Percentiles rank a stretch among this genome's conserved stretches.
Evolutionary conservation across 2,329 filamentous ascomycete genomes (phyloP).

Genomic region (Xylaria polymorpha): DNA sequence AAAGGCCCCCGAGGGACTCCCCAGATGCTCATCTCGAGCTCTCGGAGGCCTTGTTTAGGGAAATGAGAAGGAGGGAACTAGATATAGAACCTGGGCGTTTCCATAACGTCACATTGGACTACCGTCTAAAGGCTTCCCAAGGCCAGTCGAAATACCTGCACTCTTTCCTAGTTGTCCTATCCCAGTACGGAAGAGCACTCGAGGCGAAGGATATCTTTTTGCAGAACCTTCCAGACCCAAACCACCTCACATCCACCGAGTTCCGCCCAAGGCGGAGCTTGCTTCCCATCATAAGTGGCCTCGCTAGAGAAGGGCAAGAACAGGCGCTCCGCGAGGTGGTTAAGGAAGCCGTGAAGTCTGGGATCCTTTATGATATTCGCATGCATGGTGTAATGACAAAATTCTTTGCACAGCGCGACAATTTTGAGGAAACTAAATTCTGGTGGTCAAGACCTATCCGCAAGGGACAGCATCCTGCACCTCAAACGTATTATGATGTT

Average conservation of each 20-base stretch:
- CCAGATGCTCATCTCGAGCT: constrained; percentile 61
- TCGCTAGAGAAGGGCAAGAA: constrained; percentile 70
- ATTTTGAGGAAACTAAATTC: constrained; percentile 69
- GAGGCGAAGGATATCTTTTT: constrained; percentile 48
- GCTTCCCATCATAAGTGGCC: constrained; percentile 67
- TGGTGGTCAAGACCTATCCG: constrained; percentile 73
- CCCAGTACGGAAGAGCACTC: constrained; percentile 48
- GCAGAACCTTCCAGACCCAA: constrained; percentile 21
- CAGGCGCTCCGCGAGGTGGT: constrained; percentile 67
- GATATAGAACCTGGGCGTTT: constrained; percentile 25
- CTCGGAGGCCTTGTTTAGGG: constrained; percentile 57
- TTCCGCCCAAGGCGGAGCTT: constrained; percentile 56
- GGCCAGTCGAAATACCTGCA: constrained; percentile 43
- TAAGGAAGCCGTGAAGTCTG: constrained; percentile 61
- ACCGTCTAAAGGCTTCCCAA: constrained; percentile 10
- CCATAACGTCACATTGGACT: constrained; percentile 30
- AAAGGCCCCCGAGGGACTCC: constrained; percentile 57
- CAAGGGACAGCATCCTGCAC: constrained; percentile 54
- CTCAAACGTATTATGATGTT: constrained; percentile 63
- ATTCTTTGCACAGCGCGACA: constrained; percentile 70
- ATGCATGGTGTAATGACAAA: constrained; percentile 67
- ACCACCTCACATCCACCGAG: constrained; percentile 33
- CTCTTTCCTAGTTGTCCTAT: constrained; percentile 43
- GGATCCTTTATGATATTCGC: constrained; percentile 57
- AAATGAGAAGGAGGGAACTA: constrained; percentile 48